phyloP scores from a whole-genome alignment of 1,284 basidiomycete species.

The Neonothopanus nambi region DNA sequence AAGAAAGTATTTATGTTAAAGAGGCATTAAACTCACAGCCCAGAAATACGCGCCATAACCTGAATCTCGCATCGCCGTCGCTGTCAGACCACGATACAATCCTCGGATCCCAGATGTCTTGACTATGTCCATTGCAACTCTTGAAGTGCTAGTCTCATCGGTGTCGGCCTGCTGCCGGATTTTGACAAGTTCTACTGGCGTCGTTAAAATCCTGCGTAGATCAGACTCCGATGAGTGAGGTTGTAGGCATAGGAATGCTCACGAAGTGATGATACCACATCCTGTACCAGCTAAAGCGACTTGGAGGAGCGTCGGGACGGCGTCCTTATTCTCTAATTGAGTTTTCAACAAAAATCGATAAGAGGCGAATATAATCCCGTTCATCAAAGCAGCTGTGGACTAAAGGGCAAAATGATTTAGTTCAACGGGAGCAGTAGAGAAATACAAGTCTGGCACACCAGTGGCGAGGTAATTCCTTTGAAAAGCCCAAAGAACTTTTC shows the following conservation, averaged over 20 bases:
- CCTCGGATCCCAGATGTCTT: slow-evolving; percentile 59
- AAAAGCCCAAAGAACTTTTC: slow-evolving; percentile 68
- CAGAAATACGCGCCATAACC: slow-evolving; percentile 86
- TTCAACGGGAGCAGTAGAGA: background rate
- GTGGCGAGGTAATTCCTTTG: slow-evolving; percentile 71
- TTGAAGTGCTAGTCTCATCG: slow-evolving; percentile 41
- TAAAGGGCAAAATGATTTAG: slow-evolving; percentile 34
- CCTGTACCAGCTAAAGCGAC: slow-evolving; percentile 77
- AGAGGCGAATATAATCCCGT: slow-evolving; percentile 73
- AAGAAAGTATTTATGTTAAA: slow-evolving; percentile 10
- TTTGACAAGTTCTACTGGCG: slow-evolving; percentile 85
- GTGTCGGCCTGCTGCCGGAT: slow-evolving; percentile 73
- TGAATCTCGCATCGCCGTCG: slow-evolving; percentile 73
- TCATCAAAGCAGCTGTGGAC: slow-evolving; percentile 71
- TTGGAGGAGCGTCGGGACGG: slow-evolving; percentile 61
- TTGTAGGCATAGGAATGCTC: slow-evolving; percentile 36
- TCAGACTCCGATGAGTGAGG: background rate
- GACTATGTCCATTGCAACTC: slow-evolving; percentile 57
- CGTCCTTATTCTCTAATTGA: slow-evolving; percentile 47
- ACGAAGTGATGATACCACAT: slow-evolving; percentile 78
- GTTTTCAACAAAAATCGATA: slow-evolving; percentile 70
- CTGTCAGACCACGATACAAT: slow-evolving; percentile 74
- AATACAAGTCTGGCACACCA: slow-evolving; percentile 40
- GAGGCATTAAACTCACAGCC: slow-evolving; percentile 46
- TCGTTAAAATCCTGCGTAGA: slow-evolving; percentile 64